Conservation (phyloP, 1,139 yeast genomes). For the Sugiyamaella pinicola region DNA sequence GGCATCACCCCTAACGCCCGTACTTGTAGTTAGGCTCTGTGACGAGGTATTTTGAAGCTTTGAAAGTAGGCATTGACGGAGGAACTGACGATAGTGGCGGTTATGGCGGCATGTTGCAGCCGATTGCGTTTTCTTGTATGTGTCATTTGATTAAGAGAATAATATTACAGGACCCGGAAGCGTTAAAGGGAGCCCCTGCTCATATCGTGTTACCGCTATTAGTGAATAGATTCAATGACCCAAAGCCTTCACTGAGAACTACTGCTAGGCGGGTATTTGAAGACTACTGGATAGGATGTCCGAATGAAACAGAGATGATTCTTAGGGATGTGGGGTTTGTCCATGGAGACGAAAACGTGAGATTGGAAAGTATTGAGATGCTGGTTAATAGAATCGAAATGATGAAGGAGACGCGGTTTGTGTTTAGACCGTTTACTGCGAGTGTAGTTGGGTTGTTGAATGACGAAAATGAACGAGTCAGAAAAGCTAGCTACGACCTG, state of each 20-base stretch:
- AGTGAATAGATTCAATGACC: slow-evolving; percentile 55
- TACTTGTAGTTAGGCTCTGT: slow-evolving; percentile 48
- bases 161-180: slow-evolving; percentile 66
- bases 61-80: slow-evolving; percentile 51
- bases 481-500: slow-evolving; percentile 43
- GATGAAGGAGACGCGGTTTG: slow-evolving; percentile 45
- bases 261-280: slow-evolving; percentile 62
- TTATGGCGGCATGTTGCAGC: slow-evolving; percentile 43
- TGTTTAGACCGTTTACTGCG: slow-evolving; percentile 49
- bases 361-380: slow-evolving; percentile 49
- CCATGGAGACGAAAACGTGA: slow-evolving; percentile 47
- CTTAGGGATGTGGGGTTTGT: slow-evolving; percentile 56
- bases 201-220: slow-evolving; percentile 59
- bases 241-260: slow-evolving; percentile 48
- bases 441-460: slow-evolving; percentile 46
- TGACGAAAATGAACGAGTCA: slow-evolving; percentile 43
- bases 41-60: slow-evolving; percentile 59
- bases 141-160: slow-evolving; percentile 78
- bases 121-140: slow-evolving; percentile 62
- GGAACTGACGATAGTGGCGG: slow-evolving; percentile 36
- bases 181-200: slow-evolving; percentile 54
- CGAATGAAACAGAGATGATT: slow-evolving; percentile 54
- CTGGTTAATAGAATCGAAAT: slow-evolving; percentile 44
- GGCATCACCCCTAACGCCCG: not conserved
- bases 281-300: slow-evolving; percentile 68